These are phyloP conservation scores for Saitozyma podzolica DNA, from an alignment of 768 basidiomycete species.

Conservation along the genomic window DNA sequence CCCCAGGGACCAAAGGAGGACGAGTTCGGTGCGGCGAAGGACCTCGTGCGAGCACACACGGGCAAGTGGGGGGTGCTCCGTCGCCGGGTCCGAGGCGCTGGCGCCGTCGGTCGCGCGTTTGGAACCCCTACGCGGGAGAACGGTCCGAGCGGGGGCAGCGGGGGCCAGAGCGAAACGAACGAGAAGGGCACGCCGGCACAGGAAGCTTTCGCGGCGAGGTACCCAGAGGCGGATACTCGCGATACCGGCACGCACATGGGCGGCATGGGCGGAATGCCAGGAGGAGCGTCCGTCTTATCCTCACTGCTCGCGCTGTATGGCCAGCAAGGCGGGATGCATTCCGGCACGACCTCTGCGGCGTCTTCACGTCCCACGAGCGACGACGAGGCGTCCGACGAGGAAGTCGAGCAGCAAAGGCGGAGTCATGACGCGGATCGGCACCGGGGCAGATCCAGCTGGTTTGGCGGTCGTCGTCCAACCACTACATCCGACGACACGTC, in stretches of 20 bases:
- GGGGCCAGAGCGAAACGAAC: neutral
- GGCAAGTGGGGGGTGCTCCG: slow-evolving; percentile 50
- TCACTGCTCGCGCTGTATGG: slow-evolving; percentile 67
- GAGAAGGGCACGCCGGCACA: slow-evolving; percentile 17
- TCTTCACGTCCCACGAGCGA: slow-evolving; percentile 46
- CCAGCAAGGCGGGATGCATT: slow-evolving; percentile 47
- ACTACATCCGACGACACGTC: slow-evolving; percentile 17
- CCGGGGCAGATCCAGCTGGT: no score
- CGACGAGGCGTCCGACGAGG: slow-evolving; percentile 31
- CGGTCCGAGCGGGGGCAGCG: slow-evolving; percentile 2
- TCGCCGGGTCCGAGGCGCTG: slow-evolving; percentile 29
- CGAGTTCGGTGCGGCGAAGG: slow-evolving; percentile 29
- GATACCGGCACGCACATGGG: slow-evolving; percentile 5
- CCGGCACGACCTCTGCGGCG: slow-evolving; percentile 45
- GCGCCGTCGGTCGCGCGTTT: slow-evolving; percentile 31
- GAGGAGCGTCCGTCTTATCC: slow-evolving; percentile 58
- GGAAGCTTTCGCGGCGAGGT: slow-evolving; percentile 40
- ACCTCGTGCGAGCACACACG: slow-evolving; percentile 52
- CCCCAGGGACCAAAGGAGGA: slow-evolving; percentile 12
- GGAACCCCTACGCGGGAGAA: slow-evolving; percentile 7
- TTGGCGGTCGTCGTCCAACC: no score
- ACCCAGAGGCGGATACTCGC: slow-evolving; percentile 24
- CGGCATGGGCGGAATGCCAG: slow-evolving; percentile 9
- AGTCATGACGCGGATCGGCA: no score
- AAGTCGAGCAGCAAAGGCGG: slow-evolving; percentile 20